These are phyloP conservation scores for Gentiana macrophylla DNA, from an alignment of 257 asterid genomes.

Conservation along the genomic window DNA sequence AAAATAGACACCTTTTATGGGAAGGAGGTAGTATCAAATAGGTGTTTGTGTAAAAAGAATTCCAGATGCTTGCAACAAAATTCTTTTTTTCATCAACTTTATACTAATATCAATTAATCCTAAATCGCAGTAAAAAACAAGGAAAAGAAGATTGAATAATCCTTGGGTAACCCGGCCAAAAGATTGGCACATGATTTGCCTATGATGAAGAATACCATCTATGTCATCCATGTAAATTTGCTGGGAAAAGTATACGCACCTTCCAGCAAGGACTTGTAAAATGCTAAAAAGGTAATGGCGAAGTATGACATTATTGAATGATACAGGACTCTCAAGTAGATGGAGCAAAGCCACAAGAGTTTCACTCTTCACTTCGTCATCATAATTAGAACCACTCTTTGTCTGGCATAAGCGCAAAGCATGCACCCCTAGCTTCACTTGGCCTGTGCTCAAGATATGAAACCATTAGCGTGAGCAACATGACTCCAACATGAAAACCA, in stretches of 20 bases:
- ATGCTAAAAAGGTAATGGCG: constrained; percentile 94
- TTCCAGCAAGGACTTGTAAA: constrained; percentile 86
- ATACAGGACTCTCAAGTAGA: constrained; percentile 88
- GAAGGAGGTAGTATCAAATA: too few species aligned
- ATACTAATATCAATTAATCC: too few species aligned
- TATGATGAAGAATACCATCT: background rate
- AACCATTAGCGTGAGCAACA: constrained; percentile 6
- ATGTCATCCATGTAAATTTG: background rate
- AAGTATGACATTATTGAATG: constrained; percentile 73
- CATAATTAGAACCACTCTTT: constrained; percentile 37
- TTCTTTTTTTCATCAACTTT: too few species aligned
- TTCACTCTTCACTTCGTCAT: constrained; percentile 57
- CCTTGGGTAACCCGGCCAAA: too few species aligned
- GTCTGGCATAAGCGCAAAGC: constrained; percentile 85
- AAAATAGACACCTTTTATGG: too few species aligned
- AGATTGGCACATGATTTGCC: background rate
- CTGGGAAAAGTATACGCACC: constrained; percentile 31
- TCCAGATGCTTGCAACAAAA: too few species aligned
- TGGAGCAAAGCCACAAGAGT: constrained; percentile 77
- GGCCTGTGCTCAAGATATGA: constrained; percentile 43
- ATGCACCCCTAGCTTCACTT: constrained; percentile 74
- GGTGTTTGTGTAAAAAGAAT: too few species aligned
- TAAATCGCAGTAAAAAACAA: too few species aligned
- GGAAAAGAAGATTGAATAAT: too few species aligned
- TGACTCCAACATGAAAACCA: constrained; percentile 6